Evolutionary conservation across 2,329 filamentous ascomycete species (phyloP).

Genomic region (Diaporthe sp.): DNA sequence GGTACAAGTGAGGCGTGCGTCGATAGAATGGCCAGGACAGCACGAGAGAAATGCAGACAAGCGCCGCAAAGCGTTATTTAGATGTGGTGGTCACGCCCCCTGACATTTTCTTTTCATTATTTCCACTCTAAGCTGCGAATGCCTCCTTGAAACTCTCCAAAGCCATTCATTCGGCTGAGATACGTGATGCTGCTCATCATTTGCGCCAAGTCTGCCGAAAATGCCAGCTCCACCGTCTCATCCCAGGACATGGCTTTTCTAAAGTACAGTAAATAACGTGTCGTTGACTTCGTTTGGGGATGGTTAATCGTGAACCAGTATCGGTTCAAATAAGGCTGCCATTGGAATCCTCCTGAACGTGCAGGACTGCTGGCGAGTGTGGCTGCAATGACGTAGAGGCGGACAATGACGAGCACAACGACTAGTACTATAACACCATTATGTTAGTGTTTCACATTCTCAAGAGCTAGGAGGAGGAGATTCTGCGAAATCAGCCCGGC

Average conservation of each 20-base stretch:
- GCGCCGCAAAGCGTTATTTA: constrained; percentile 22
- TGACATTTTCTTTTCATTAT: constrained; percentile 35
- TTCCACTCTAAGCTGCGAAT: constrained; percentile 16
- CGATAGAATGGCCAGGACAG: constrained; percentile 27
- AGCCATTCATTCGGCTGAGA: constrained; percentile 5
- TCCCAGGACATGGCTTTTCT: constrained; percentile 30
- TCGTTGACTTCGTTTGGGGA: neutral
- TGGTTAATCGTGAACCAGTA: neutral
- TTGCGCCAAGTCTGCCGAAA: constrained; percentile 35
- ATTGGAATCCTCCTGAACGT: constrained; percentile 37
- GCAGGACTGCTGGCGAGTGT: constrained; percentile 27
- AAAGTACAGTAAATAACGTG: constrained; percentile 36
- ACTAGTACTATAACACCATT: constrained; percentile 32
- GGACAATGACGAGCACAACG: constrained; percentile 35
- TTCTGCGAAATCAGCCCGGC: neutral
- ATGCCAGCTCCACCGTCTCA: constrained; percentile 13
- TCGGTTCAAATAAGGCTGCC: constrained; percentile 37
- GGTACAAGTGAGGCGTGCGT: neutral
- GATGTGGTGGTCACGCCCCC: constrained; percentile 17
- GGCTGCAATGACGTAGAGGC: constrained; percentile 33
- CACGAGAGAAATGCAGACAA: constrained; percentile 29
- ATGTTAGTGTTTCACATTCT: neutral
- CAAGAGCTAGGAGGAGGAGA: no score
- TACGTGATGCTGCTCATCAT: constrained; percentile 18
- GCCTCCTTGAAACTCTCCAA: neutral